Base-by-base conservation (phyloP, 805 yeast species). In the Saccharomyces mikatae region DNA sequence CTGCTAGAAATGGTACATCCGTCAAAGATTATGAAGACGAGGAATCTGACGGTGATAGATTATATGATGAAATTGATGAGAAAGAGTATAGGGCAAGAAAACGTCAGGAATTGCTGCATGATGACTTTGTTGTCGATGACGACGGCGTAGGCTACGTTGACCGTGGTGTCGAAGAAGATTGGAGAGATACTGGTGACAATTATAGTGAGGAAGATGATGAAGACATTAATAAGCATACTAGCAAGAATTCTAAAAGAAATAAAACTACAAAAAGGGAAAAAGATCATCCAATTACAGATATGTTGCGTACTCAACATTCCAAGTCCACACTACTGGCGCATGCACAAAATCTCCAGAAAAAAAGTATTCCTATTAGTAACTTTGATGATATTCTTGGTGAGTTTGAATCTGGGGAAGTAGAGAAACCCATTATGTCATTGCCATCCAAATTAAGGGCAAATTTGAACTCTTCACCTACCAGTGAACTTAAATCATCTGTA, bases 51-150 rank as follows among this genome's bases (percentile, higher is more conserved):
- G 78, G 74, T 28, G 82, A 79, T 49, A 82, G 54, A 47, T 52
- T 92, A 56, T 94, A 91, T 67, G 97, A 92, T 63, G 91, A 89
- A 64, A 85, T 90, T 4, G 96, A 87, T 65, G 96, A 90, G 63
- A 83, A 78, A 30, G 82, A 84, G 41, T 92, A 82, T 70, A 76
- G 92, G 60, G 80, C 80, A 61, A 87, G 82, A 66, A 88, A 87
- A 67, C 81, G 95, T 62, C 82, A 86, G 55, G 88, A 90, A 55
- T 75, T 94, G 49, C 76, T 89, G 69, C 84, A 87, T 57, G 97
- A 92, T 64, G 97, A 92, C 68, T 92, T 92, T 67, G 94, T 92
- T 41, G 96, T 89, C 2, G 97, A 90, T 67, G 98, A 92, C 68
- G 83, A 87, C 60, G 97, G 97, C 30, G 86, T 85, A 59, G 98